A percentile compares a stretch with the other conserved stretches of the same genome.
Evolutionary conservation across 2,329 filamentous ascomycete species (phyloP).

Genomic region (Trichoderma atroviride): DNA sequence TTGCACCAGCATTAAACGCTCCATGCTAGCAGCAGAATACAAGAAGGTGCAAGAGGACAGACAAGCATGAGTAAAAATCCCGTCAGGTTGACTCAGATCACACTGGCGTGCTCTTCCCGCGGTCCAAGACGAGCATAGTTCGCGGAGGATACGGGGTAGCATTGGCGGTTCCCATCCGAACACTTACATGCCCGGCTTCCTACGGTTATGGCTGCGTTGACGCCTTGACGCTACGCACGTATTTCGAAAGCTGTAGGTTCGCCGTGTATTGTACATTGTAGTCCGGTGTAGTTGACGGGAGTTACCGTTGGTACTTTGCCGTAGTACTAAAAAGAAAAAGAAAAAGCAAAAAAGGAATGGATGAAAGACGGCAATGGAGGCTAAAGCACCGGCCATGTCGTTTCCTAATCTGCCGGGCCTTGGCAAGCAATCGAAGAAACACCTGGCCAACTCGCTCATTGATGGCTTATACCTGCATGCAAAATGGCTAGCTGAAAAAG

Average conservation of each 20-base stretch:
- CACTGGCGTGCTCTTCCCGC: not conserved
- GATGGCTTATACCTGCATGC: not conserved
- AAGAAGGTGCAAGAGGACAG: not conserved
- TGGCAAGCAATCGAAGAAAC: not conserved
- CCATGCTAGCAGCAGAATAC: not conserved
- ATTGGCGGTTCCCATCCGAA: not conserved
- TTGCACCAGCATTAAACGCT: not conserved
- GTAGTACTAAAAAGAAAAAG: not conserved
- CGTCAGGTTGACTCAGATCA: slow-evolving; percentile 3
- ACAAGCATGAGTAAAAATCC: slow-evolving; percentile 4
- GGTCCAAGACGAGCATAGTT: not conserved
- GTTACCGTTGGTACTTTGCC: not conserved
- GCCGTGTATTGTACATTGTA: not conserved
- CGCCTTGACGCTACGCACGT: not conserved
- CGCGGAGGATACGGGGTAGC: not conserved
- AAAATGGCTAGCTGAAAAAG: slow-evolving; percentile 2
- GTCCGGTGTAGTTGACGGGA: not conserved
- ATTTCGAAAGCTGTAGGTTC: not conserved
- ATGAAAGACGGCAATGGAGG: not conserved
- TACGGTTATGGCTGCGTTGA: not conserved
- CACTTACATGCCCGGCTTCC: not conserved
- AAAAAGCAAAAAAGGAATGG: not conserved
- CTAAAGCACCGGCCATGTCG: not conserved
- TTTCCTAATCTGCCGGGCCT: slow-evolving; percentile 13
- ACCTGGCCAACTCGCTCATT: not conserved